phyloP scores from a whole-genome alignment of 805 yeast species.

The Priceomyces melissophilus region DNA sequence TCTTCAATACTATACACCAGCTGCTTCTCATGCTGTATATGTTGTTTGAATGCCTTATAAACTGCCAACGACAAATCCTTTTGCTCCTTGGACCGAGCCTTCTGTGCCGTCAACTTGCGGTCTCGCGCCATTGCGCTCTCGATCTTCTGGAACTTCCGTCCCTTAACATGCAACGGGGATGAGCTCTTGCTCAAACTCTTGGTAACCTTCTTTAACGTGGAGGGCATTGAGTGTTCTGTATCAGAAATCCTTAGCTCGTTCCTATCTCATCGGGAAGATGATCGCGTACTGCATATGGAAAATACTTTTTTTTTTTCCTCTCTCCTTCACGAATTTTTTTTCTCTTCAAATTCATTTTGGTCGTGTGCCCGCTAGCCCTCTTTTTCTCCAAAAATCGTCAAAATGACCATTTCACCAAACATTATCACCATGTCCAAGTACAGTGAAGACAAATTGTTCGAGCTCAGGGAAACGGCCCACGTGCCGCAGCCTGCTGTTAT shows the following conservation, averaged over 20 bases:
- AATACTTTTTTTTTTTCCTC: too few species aligned
- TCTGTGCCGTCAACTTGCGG: constrained; percentile 59
- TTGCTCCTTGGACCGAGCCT: constrained; percentile 53
- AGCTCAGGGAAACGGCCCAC: constrained; percentile 53
- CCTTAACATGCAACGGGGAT: constrained; percentile 67
- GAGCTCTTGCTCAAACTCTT: constrained; percentile 55
- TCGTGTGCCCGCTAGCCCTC: too few species aligned
- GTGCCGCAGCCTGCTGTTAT: constrained; percentile 63
- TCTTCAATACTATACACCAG: constrained; percentile 52
- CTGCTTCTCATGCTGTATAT: constrained; percentile 25
- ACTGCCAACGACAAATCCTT: constrained; percentile 60
- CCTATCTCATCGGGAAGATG: constrained; percentile 4
- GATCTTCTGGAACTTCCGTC: constrained; percentile 81
- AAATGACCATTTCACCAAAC: not conserved
- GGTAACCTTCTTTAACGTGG: constrained; percentile 61
- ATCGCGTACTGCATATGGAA: too few species aligned
- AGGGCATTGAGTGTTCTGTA: too few species aligned
- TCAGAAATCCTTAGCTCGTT: too few species aligned
- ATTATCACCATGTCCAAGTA: constrained; percentile 46
- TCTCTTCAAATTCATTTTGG: too few species aligned
- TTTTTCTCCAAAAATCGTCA: constrained; percentile 1
- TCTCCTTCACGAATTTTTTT: not conserved
- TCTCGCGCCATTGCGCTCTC: constrained; percentile 87
- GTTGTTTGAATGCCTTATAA: constrained; percentile 47
- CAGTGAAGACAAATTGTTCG: constrained; percentile 68